Evolutionary conservation across 495 filamentous ascomycete genomes (phyloP).

Genomic region (Lophiostoma macrostomum): DNA sequence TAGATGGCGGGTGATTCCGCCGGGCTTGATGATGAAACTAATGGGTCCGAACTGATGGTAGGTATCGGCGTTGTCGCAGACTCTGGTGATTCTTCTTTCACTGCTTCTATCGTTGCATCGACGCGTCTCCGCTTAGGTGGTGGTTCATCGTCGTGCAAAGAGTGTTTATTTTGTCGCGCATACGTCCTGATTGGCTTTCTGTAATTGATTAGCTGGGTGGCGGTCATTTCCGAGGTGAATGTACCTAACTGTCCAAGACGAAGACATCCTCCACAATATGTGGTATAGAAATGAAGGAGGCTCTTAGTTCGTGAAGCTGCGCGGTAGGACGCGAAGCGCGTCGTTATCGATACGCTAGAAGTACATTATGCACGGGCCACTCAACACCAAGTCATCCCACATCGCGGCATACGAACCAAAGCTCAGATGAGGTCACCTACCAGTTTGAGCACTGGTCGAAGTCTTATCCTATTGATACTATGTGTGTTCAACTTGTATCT

Average conservation of each 20-base stretch:
- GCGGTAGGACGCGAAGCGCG: conserved; percentile 5
- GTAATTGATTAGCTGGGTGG: conserved; percentile 3
- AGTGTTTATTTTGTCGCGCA: conserved; percentile 32
- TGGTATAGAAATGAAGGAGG: background rate
- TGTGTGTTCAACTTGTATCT: too few species aligned
- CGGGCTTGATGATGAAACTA: conserved; percentile 14
- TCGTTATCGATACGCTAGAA: background rate
- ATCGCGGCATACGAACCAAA: too few species aligned
- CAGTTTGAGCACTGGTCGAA: too few species aligned
- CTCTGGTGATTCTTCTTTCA: background rate
- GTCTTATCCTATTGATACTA: too few species aligned
- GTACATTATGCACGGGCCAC: too few species aligned
- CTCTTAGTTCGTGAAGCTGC: background rate
- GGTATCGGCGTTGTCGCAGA: background rate
- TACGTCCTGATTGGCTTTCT: conserved; percentile 33
- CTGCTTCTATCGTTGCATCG: conserved; percentile 8
- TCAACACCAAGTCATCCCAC: background rate
- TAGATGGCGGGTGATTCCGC: conserved; percentile 4
- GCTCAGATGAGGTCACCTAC: background rate
- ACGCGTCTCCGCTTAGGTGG: conserved; percentile 32
- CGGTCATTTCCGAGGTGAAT: too few species aligned
- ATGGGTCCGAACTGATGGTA: conserved; percentile 4
- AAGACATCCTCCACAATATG: conserved; percentile 5
- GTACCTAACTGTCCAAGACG: background rate
- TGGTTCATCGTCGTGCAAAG: conserved; percentile 29